Percentiles rank a stretch among this genome's conserved stretches.
Evolutionary conservation across 2,329 filamentous ascomycete species (phyloP).

Genomic region (Trichoderma sp.): DNA sequence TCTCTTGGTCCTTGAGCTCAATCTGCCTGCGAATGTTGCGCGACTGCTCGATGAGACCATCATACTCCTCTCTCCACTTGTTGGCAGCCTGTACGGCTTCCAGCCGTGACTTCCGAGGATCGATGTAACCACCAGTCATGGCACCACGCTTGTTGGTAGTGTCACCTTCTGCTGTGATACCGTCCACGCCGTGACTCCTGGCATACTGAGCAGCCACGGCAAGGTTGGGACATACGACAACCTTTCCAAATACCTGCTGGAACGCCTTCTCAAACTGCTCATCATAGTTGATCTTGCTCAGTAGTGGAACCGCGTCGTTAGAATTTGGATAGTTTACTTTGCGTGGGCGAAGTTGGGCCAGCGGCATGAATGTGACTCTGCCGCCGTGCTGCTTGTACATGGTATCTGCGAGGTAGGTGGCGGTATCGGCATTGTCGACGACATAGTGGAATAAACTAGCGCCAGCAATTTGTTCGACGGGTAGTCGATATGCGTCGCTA

Average conservation of each 20-base stretch:
- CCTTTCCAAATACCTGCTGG: conserved; percentile 92
- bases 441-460: conserved; percentile 94
- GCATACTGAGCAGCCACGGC: conserved; percentile 87
- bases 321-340: conserved; percentile 76
- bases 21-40: conserved; percentile 66
- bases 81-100: conserved; percentile 75
- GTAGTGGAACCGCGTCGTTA: conserved; percentile 80
- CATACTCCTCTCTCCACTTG: conserved; percentile 72
- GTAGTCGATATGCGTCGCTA: conserved; percentile 77
- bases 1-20: conserved; percentile 79
- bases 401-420: conserved; percentile 74
- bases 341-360: conserved; percentile 74
- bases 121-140: conserved; percentile 91
- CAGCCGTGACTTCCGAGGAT: conserved; percentile 80
- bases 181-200: conserved; percentile 84
- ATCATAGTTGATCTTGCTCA: conserved; percentile 82
- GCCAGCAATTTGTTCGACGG: conserved; percentile 90
- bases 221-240: conserved; percentile 88
- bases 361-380: conserved; percentile 89
- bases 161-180: conserved; percentile 92
- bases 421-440: conserved; percentile 86
- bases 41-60: conserved; percentile 62
- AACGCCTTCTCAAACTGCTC: conserved; percentile 77
- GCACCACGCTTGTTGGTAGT: conserved; percentile 93
- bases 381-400: conserved; percentile 78